phyloP scores from a whole-genome alignment of 257 asterid species.

The Leonotis leonurus region DNA sequence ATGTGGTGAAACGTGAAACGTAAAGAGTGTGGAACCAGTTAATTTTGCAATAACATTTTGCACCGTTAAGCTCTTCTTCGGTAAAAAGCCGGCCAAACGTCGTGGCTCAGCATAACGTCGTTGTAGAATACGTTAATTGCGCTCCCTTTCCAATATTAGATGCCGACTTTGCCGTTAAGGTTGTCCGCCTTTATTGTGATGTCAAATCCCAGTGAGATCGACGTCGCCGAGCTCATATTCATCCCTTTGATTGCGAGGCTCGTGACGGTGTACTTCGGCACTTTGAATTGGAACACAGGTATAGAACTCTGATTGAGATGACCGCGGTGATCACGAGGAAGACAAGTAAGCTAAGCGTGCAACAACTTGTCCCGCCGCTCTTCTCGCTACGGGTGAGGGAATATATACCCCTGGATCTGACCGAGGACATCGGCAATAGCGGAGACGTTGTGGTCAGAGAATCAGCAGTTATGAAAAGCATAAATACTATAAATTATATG shows the following conservation, averaged over 20 bases:
- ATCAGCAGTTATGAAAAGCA: no score
- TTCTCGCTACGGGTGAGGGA: constrained; percentile 26
- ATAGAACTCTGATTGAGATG: constrained; percentile 57
- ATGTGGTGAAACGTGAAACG: no score
- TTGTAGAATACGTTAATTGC: constrained; percentile 31
- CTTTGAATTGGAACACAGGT: constrained; percentile 62
- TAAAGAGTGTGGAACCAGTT: no score
- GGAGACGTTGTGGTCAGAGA: no score
- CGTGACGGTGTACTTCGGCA: constrained; percentile 51
- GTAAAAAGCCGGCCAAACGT: constrained; percentile 52
- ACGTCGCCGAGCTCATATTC: constrained; percentile 44
- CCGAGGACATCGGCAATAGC: no score
- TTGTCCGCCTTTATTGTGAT: constrained; percentile 60
- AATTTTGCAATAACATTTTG: no score
- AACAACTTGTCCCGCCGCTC: constrained; percentile 39
- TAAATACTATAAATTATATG: no score
- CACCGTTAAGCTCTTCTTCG: constrained; percentile 57
- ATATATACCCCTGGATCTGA: no score
- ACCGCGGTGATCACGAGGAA: constrained; percentile 41
- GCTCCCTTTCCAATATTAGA: constrained; percentile 40
- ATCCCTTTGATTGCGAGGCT: constrained; percentile 37
- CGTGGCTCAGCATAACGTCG: constrained; percentile 42
- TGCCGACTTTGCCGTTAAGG: constrained; percentile 66
- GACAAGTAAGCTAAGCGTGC: constrained; percentile 32
- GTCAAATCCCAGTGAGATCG: constrained; percentile 54